Conservation (phyloP, 2,329 filamentous ascomycete species). For the Colletotrichum karsti region DNA sequence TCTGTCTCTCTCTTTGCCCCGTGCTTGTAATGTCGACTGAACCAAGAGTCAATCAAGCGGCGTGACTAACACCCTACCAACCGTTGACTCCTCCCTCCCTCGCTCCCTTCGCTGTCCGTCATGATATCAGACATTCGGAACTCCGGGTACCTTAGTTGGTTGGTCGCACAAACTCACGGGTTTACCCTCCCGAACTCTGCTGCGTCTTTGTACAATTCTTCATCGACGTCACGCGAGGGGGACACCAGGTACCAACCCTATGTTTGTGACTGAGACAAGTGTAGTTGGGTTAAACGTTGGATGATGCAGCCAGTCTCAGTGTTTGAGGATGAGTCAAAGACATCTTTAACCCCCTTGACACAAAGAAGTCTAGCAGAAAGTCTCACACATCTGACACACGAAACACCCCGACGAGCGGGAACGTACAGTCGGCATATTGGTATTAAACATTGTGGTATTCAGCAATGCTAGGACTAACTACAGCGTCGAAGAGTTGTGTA, state of each 20-base stretch:
- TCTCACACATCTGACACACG: background rate
- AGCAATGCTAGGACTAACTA: conserved; percentile 13
- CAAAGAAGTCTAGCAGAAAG: background rate
- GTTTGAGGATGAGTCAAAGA: background rate
- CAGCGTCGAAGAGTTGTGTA: background rate
- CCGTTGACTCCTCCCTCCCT: too few species aligned
- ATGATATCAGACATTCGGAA: too few species aligned
- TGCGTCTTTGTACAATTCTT: too few species aligned
- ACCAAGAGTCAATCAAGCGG: too few species aligned
- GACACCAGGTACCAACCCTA: background rate
- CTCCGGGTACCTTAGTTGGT: too few species aligned
- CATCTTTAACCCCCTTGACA: too few species aligned
- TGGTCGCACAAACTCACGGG: too few species aligned
- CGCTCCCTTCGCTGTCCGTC: too few species aligned
- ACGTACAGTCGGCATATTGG: background rate
- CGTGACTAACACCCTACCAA: too few species aligned
- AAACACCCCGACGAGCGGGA: background rate
- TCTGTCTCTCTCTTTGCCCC: too few species aligned
- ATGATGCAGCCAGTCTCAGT: background rate
- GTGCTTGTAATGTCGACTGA: too few species aligned
- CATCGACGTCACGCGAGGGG: background rate
- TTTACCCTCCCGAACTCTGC: too few species aligned
- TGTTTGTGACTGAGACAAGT: background rate
- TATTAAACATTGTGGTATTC: conserved; percentile 15
- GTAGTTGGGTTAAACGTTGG: background rate